Conservation (phyloP, 257 asterid genomes). For the Jacaranda mimosifolia region DNA sequence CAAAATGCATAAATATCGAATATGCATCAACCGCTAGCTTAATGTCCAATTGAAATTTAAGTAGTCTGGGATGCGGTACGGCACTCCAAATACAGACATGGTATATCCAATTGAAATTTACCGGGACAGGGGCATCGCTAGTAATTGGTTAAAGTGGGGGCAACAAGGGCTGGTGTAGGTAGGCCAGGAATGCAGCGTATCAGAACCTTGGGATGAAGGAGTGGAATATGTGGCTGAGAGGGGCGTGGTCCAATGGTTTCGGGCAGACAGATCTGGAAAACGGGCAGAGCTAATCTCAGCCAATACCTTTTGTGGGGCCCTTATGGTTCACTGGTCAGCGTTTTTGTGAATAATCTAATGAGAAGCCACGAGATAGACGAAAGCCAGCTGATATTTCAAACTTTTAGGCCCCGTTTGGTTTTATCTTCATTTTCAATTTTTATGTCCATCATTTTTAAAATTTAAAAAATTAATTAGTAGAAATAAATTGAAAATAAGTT, state of each 20-base stretch:
- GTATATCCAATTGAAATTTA: conserved; percentile 34
- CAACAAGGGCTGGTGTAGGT: conserved; percentile 32
- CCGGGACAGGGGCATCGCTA: neutral
- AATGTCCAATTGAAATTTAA: too few species aligned
- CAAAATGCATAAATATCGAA: too few species aligned
- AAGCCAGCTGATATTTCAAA: neutral
- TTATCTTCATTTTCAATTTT: too few species aligned
- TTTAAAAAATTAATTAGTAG: too few species aligned
- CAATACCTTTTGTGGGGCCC: conserved; percentile 45
- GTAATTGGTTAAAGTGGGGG: conserved; percentile 23
- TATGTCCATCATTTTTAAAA: too few species aligned
- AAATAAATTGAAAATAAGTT: too few species aligned
- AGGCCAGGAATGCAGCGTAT: neutral
- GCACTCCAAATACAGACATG: neutral
- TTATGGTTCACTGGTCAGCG: neutral
- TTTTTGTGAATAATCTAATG: neutral
- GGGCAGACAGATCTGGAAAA: conserved; percentile 42
- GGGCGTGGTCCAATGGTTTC: conserved; percentile 47
- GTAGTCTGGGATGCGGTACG: neutral
- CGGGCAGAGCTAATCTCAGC: conserved; percentile 41
- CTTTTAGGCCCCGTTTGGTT: too few species aligned
- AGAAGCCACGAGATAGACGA: neutral
- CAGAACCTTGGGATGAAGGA: neutral
- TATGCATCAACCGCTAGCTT: neutral
- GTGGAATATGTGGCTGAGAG: conserved; percentile 48